Evolutionary conservation across 176 grass and related monocot genomes (phyloP).

Genomic region (Eremochloa ophiuroides): DNA sequence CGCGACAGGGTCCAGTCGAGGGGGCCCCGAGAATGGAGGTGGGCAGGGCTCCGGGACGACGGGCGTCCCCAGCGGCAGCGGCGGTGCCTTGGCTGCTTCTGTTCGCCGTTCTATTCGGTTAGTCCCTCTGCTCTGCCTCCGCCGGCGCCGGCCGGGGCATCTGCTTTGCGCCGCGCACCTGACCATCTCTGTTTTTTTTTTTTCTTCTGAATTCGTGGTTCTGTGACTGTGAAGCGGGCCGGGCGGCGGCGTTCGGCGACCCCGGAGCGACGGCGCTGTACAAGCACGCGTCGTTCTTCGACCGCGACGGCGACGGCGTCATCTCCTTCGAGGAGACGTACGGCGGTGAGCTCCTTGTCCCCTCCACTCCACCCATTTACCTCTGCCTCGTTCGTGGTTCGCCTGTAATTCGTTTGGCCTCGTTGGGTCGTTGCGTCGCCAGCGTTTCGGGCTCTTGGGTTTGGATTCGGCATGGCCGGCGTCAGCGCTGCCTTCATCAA

Average conservation of each 20-base stretch:
- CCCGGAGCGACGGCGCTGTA: conserved; percentile 56
- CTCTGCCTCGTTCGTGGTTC: background rate
- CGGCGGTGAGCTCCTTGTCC: conserved; percentile 33
- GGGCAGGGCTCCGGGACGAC: background rate
- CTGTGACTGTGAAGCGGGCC: background rate
- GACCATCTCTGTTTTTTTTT: background rate
- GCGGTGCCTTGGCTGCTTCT: conserved; percentile 19
- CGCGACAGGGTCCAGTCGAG: background rate
- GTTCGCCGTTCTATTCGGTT: conserved; percentile 12
- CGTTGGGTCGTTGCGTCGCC: background rate
- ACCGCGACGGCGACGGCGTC: conserved; percentile 68
- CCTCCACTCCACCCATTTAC: background rate
- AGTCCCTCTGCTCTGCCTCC: background rate
- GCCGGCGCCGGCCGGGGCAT: no score
- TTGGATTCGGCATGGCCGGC: conserved; percentile 27
- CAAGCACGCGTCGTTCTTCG: conserved; percentile 87
- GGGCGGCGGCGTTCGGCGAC: conserved; percentile 10
- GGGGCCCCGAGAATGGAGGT: background rate
- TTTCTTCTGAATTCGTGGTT: background rate
- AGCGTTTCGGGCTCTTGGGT: conserved; percentile 52
- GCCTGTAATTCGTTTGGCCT: background rate
- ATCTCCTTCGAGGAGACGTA: conserved; percentile 68
- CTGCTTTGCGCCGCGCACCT: background rate
- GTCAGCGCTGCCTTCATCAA: conserved; percentile 51
- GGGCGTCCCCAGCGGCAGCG: background rate